Evolutionary conservation across 1,284 basidiomycete genomes (phyloP).

Genomic region (Volvariella surrecta): DNA sequence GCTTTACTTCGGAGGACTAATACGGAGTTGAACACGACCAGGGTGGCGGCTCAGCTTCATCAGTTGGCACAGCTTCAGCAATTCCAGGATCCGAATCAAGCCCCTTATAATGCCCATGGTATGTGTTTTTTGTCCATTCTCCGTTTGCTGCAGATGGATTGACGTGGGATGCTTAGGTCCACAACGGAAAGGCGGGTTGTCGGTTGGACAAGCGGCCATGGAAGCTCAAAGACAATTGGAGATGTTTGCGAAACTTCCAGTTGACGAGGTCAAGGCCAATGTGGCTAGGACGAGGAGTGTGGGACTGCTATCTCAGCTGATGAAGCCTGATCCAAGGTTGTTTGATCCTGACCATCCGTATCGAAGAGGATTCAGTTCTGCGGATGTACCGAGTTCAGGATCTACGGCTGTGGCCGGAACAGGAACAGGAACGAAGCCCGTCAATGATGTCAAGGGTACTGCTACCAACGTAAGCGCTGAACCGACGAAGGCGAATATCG

Average conservation of each 20-base stretch:
- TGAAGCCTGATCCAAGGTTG: conserved; percentile 58
- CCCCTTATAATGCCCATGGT: too few relatives aligned
- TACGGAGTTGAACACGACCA: too few relatives aligned
- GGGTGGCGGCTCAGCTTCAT: too few relatives aligned
- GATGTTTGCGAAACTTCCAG: conserved; percentile 72
- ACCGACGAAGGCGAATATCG: not conserved
- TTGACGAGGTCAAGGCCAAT: conserved; percentile 48
- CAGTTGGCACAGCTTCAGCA: too few relatives aligned
- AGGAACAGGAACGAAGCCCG: not conserved
- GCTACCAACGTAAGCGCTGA: not conserved
- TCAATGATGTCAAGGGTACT: too few relatives aligned
- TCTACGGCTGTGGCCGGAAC: not conserved
- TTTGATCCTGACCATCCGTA: conserved; percentile 56
- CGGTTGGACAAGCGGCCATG: conserved; percentile 24
- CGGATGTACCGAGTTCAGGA: not conserved
- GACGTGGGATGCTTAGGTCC: conserved; percentile 15
- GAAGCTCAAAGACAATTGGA: conserved; percentile 64
- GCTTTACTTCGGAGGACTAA: too few relatives aligned
- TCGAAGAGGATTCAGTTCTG: conserved; percentile 36
- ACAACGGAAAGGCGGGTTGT: conserved; percentile 3
- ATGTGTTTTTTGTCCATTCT: too few relatives aligned
- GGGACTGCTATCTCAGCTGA: conserved; percentile 55
- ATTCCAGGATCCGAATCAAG: too few relatives aligned
- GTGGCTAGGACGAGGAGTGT: conserved; percentile 30
- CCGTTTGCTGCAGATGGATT: too few relatives aligned